Evolutionary conservation across 2,329 filamentous ascomycete species (phyloP).

Genomic region (Dendryphion nanum): DNA sequence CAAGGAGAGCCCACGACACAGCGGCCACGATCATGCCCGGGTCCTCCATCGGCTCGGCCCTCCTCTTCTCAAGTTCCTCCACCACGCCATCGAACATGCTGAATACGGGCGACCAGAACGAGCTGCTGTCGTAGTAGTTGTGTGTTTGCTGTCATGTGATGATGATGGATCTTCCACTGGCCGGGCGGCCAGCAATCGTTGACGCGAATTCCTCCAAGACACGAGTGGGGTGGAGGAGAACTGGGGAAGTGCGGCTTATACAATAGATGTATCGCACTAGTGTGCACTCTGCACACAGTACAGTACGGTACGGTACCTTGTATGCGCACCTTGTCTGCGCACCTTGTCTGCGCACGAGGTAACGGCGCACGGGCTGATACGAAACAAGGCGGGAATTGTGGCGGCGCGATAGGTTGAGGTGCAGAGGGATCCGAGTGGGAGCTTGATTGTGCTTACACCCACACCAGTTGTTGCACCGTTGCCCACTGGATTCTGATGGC

Average conservation of each 20-base stretch:
- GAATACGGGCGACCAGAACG: neutral
- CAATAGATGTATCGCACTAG: no score
- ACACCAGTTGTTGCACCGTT: constrained; percentile 12
- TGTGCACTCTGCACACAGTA: no score
- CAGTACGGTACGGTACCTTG: no score
- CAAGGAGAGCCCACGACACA: constrained; percentile 27
- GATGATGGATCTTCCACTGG: constrained; percentile 11
- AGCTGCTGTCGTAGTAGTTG: neutral
- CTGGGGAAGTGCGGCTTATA: constrained; percentile 16
- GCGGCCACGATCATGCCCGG: constrained; percentile 18
- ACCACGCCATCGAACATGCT: constrained; percentile 13
- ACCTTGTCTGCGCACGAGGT: constrained; percentile 8
- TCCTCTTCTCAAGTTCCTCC: constrained; percentile 11
- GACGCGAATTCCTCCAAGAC: constrained; percentile 10
- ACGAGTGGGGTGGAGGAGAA: constrained; percentile 5
- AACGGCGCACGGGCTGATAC: constrained; percentile 11
- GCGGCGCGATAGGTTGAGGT: constrained; percentile 12
- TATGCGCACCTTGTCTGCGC: no score
- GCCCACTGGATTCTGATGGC: constrained; percentile 4
- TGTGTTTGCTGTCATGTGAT: constrained; percentile 18
- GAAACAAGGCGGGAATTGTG: constrained; percentile 12
- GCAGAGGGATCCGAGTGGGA: constrained; percentile 17
- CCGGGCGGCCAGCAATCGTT: constrained; percentile 17
- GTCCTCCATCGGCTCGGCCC: constrained; percentile 8
- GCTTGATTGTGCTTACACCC: constrained; percentile 21